phyloP scores from a whole-genome alignment of 495 filamentous ascomycete species.

The Xylaria scruposa region DNA sequence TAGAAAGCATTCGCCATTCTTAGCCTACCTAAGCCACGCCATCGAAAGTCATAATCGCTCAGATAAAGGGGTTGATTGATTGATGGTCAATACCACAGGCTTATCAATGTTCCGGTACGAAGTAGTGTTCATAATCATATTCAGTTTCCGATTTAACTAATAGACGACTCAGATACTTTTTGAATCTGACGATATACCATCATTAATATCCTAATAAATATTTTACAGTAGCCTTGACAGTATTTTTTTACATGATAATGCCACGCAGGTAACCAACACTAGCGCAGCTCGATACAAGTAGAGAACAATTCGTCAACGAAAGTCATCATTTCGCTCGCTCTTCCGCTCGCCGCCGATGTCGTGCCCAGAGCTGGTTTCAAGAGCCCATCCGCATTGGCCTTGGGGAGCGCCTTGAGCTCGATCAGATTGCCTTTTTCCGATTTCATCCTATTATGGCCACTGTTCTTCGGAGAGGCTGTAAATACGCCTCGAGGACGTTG shows the following conservation, averaged over 20 bases:
- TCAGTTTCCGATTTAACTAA: background rate
- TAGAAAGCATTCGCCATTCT: background rate
- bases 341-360: slow-evolving; percentile 20
- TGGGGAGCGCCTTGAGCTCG: slow-evolving; percentile 24
- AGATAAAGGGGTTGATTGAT: background rate
- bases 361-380: background rate
- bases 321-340: slow-evolving; percentile 39
- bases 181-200: background rate
- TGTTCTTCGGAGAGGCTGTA: background rate
- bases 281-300: slow-evolving; percentile 36
- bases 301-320: slow-evolving; percentile 51
- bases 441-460: slow-evolving; percentile 20
- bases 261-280: background rate
- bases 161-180: background rate
- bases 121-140: too few species aligned
- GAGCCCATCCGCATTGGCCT: background rate
- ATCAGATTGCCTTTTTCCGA: slow-evolving; percentile 29
- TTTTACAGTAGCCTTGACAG: background rate
- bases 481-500: background rate
- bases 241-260: background rate
- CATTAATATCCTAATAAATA: slow-evolving; percentile 9
- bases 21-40: too few species aligned
- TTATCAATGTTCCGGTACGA: too few species aligned
- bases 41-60: background rate
- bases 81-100: background rate